Conservation (phyloP, 306 rosid genomes). For the Rosa multiflora region DNA sequence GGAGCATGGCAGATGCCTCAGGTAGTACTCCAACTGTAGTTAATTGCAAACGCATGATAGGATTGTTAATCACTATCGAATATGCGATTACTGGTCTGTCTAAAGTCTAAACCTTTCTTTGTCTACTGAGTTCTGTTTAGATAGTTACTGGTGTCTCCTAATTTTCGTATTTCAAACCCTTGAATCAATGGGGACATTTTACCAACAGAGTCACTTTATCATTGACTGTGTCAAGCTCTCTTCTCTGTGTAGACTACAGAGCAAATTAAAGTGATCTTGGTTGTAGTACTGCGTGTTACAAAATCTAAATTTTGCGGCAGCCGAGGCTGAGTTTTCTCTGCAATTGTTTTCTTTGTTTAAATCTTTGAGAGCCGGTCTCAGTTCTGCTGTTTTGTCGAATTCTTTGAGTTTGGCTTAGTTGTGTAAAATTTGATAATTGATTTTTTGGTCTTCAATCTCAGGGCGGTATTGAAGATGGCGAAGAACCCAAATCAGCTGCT, state of each 20-base stretch:
- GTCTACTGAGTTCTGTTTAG: background rate
- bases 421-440: background rate
- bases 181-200: background rate
- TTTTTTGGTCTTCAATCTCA: constrained; percentile 31
- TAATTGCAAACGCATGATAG: background rate
- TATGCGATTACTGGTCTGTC: background rate
- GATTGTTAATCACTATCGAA: background rate
- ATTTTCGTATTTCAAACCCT: background rate
- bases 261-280: background rate
- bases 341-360: constrained; percentile 13
- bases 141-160: background rate
- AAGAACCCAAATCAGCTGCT: constrained; percentile 88
- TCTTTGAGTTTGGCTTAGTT: constrained; percentile 22
- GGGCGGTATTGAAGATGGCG: constrained; percentile 98
- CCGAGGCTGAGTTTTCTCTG: background rate
- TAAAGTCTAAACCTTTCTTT: background rate
- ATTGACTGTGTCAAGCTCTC: background rate
- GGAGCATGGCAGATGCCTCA: constrained; percentile 99
- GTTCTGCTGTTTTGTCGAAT: background rate
- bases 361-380: background rate
- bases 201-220: background rate
- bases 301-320: background rate
- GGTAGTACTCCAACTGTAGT: constrained; percentile 38
- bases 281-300: background rate
- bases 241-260: background rate